Evolutionary conservation across 1,284 basidiomycete genomes (phyloP).

Genomic region (Puccinia horiana): DNA sequence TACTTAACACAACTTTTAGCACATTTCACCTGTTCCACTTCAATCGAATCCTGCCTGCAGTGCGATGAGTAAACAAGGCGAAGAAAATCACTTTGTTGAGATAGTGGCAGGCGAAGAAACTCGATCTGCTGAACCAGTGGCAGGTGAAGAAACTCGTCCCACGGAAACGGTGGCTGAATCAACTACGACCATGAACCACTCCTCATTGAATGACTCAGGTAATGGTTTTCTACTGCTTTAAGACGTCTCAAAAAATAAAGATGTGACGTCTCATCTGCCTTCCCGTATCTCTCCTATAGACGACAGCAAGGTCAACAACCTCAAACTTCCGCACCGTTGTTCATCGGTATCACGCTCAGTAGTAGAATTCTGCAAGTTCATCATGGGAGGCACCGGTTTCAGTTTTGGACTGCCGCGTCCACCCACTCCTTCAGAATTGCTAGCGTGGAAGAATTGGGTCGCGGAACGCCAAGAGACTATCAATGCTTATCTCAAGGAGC

Average conservation of each 20-base stretch:
- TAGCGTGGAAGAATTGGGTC: not conserved
- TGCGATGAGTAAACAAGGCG: not conserved
- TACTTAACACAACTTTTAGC: not conserved
- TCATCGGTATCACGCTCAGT: not conserved
- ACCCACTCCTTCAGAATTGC: not conserved
- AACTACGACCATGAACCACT: not conserved
- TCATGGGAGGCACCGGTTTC: not conserved
- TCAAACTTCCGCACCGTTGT: not conserved
- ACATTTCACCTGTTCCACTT: not conserved
- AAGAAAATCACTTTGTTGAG: not conserved
- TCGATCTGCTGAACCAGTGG: no score
- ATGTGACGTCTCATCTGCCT: not conserved
- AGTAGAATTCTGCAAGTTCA: not conserved
- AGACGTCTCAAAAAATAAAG: not conserved
- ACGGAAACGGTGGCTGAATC: not conserved
- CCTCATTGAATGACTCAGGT: not conserved
- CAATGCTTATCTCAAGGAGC: not conserved
- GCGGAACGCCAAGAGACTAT: not conserved
- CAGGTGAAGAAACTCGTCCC: no score
- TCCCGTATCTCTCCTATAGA: not conserved
- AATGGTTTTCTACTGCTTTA: not conserved
- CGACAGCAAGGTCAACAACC: not conserved
- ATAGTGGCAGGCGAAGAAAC: no score
- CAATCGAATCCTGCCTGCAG: no score
- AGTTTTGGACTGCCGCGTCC: not conserved